Conservation (phyloP, 2,329 filamentous ascomycete genomes). For the Stachybotrys elegans region DNA sequence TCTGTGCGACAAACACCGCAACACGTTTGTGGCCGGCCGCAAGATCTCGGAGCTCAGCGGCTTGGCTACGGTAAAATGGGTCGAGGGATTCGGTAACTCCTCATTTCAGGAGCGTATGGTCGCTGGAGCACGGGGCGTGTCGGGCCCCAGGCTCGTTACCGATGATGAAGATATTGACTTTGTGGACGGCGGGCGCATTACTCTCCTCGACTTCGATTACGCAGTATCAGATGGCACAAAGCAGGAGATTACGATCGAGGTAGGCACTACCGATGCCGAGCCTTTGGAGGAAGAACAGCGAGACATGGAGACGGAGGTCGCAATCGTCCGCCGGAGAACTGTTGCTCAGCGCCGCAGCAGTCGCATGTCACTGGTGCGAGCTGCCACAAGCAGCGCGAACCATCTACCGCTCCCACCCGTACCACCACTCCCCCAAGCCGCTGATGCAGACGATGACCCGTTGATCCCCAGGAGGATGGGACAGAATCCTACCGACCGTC, state of each 20-base stretch:
- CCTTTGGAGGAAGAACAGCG: slow-evolving; percentile 67
- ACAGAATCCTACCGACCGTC: slow-evolving; percentile 13
- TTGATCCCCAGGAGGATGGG: slow-evolving; percentile 46
- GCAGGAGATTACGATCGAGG: slow-evolving; percentile 62
- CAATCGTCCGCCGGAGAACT: slow-evolving; percentile 70
- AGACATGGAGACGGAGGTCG: slow-evolving; percentile 73
- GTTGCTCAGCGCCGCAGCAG: slow-evolving; percentile 56
- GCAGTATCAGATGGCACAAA: slow-evolving; percentile 48
- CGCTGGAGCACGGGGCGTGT: slow-evolving; percentile 67
- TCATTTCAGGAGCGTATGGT: slow-evolving; percentile 54
- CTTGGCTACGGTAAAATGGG: slow-evolving; percentile 67
- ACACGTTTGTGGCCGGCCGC: slow-evolving; percentile 64
- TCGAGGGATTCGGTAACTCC: slow-evolving; percentile 47
- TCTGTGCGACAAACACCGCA: slow-evolving; percentile 62
- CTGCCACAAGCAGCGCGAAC: slow-evolving; percentile 40
- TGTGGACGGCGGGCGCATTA: slow-evolving; percentile 71
- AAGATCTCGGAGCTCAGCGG: slow-evolving; percentile 61
- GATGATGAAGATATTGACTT: slow-evolving; percentile 71
- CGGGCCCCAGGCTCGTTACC: slow-evolving; percentile 49
- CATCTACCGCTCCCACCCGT: slow-evolving; percentile 13
- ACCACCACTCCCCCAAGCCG: slow-evolving; percentile 23
- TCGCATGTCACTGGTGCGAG: slow-evolving; percentile 41
- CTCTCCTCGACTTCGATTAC: slow-evolving; percentile 71
- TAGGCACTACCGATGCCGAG: slow-evolving; percentile 66
- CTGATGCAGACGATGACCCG: slow-evolving; percentile 44